Evolutionary conservation across 371 early-diverging fungal genomes (phyloP).

Genomic region (Mortierella sp.): DNA sequence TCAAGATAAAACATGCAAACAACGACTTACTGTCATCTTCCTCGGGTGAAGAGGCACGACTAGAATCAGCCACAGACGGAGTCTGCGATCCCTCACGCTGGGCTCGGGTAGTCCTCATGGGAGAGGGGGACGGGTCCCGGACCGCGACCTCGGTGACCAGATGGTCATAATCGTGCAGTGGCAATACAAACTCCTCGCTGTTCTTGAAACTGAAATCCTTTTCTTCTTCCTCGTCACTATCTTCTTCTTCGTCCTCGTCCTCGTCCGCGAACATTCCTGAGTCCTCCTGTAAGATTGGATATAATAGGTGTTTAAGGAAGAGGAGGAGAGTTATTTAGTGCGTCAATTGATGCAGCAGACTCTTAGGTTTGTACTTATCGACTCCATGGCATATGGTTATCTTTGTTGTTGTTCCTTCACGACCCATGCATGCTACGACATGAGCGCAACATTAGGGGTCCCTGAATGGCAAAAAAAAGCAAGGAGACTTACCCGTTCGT

Average conservation of each 20-base stretch:
- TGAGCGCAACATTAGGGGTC: too few species aligned
- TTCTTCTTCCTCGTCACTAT: constrained; percentile 60
- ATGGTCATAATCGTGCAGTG: constrained; percentile 70
- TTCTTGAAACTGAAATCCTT: constrained; percentile 59
- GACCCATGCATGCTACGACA: too few species aligned
- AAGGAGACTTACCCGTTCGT: constrained; percentile 65
- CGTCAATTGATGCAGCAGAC: background rate
- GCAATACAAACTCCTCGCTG: constrained; percentile 67
- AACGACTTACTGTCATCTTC: constrained; percentile 66
- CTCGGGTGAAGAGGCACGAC: constrained; percentile 71
- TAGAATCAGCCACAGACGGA: constrained; percentile 65
- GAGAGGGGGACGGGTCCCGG: constrained; percentile 63
- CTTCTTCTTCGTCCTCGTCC: constrained; percentile 41
- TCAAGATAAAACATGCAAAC: background rate
- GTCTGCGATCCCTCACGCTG: constrained; percentile 69
- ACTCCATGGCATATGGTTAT: too few species aligned
- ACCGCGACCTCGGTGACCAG: constrained; percentile 66
- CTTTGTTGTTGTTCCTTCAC: too few species aligned
- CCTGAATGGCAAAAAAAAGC: background rate
- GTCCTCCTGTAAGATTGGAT: constrained; percentile 25
- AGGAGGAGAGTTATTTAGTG: background rate
- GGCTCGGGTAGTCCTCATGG: constrained; percentile 62
- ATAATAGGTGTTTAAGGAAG: background rate
- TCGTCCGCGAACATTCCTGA: constrained; percentile 38
- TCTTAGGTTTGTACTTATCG: background rate